Conservation (phyloP, 306 rosid genomes). For the Sicyos edulis region DNA sequence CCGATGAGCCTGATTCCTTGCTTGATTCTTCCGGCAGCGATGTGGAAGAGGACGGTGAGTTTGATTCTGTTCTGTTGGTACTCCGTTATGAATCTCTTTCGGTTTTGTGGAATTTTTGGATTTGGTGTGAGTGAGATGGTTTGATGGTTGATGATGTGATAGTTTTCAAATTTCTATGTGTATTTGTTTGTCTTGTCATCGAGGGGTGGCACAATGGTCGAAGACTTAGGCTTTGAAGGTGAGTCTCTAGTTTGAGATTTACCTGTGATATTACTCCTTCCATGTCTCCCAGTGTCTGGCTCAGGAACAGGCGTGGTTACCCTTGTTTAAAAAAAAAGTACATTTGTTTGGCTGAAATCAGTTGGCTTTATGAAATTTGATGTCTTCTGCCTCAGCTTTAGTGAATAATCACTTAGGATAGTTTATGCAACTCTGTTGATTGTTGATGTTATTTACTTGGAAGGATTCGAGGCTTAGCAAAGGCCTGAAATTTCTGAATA, state of each 20-base stretch:
- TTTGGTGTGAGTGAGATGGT: neutral
- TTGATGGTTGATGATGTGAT: neutral
- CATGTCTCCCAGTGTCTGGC: too few relatives aligned
- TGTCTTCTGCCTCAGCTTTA: neutral
- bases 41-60: conserved; percentile 80
- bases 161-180: neutral
- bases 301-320: too few relatives aligned
- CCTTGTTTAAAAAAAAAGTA: too few relatives aligned
- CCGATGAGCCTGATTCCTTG: conserved; percentile 23
- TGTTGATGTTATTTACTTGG: neutral
- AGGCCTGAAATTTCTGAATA: neutral
- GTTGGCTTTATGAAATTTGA: neutral
- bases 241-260: too few relatives aligned
- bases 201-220: too few relatives aligned
- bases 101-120: neutral
- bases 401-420: neutral
- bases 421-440: neutral
- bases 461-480: neutral
- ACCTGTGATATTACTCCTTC: too few relatives aligned
- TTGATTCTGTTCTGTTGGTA: neutral
- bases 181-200: too few relatives aligned
- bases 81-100: neutral
- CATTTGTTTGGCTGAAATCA: neutral
- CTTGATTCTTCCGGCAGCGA: conserved; percentile 62
- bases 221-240: too few relatives aligned